A percentile compares a stretch with the other conserved stretches of the same genome.
Conservation (phyloP, 257 asterid genomes). For the Nicotiana tabacum region DNA sequence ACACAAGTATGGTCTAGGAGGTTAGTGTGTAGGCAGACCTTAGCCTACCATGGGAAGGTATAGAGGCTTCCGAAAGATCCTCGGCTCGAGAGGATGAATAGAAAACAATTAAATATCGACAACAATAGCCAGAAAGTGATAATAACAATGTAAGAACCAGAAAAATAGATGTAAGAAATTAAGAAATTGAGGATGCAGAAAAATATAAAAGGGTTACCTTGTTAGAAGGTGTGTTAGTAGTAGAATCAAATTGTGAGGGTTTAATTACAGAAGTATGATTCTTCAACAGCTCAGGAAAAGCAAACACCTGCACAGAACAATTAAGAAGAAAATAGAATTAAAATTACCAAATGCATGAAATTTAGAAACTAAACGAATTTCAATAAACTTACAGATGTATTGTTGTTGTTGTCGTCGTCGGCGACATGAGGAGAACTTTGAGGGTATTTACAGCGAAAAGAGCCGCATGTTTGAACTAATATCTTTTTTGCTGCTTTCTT, state of each 20-base stretch:
- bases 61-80: too few species aligned
- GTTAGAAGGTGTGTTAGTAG: constrained; percentile 34
- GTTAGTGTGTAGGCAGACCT: too few species aligned
- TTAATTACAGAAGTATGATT: constrained; percentile 16
- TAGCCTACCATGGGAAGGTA: too few species aligned
- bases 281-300: constrained; percentile 24
- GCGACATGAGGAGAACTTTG: constrained; percentile 16
- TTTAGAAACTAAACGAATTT: background rate
- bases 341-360: background rate
- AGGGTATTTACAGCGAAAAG: constrained; percentile 41
- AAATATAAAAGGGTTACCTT: constrained; percentile 30
- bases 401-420: constrained; percentile 25
- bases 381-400: constrained; percentile 20
- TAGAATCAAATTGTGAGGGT: constrained; percentile 23
- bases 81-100: too few species aligned
- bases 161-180: too few species aligned
- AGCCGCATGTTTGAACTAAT: constrained; percentile 60
- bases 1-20: too few species aligned
- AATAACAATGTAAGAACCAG: too few species aligned
- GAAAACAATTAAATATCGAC: too few species aligned
- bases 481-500: constrained; percentile 73
- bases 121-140: too few species aligned
- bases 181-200: background rate
- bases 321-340: background rate
- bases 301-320: constrained; percentile 26